These are phyloP conservation scores for Fusarium neocosmosporiellum DNA, from an alignment of 2,329 filamentous ascomycete species.

Conservation along the genomic window DNA sequence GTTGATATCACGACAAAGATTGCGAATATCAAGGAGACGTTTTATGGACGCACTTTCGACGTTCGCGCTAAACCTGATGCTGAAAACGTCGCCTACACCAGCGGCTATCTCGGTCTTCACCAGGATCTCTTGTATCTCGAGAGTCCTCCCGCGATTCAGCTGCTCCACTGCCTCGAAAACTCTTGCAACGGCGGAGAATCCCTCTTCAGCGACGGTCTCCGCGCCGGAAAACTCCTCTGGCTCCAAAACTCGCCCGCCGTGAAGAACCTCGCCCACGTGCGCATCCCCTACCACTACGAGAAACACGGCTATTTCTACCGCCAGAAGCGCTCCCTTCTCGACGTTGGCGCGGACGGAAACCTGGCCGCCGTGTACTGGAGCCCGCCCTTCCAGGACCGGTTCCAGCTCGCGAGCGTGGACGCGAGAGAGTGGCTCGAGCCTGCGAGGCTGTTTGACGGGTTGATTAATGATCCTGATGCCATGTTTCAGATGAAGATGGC, in stretches of 20 bases:
- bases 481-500: conserved; percentile 78
- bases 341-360: conserved; percentile 37
- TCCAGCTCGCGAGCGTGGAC: conserved; percentile 42
- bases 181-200: conserved; percentile 84
- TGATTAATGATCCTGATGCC: conserved; percentile 67
- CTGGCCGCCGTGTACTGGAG: conserved; percentile 67
- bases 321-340: conserved; percentile 66
- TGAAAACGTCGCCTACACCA: conserved; percentile 94
- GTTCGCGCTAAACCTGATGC: conserved; percentile 82
- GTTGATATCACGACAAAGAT: conserved; percentile 76
- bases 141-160: conserved; percentile 82
- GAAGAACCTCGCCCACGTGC: conserved; percentile 53
- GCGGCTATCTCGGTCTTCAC: conserved; percentile 83
- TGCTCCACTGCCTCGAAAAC: conserved; percentile 90
- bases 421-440: conserved; percentile 59
- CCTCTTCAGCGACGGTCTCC: conserved; percentile 82
- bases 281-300: conserved; percentile 75
- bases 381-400: conserved; percentile 80
- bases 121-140: conserved; percentile 92
- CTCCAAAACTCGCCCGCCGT: conserved; percentile 41
- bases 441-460: conserved; percentile 65
- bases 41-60: conserved; percentile 93
- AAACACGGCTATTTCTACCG: conserved; percentile 74
- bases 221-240: conserved; percentile 61
- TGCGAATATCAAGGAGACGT: conserved; percentile 83